A percentile compares a stretch with the other conserved stretches of the same genome.
phyloP scores from a whole-genome alignment of 1,284 basidiomycete genomes.

The Crucibulum cyathiforme region DNA sequence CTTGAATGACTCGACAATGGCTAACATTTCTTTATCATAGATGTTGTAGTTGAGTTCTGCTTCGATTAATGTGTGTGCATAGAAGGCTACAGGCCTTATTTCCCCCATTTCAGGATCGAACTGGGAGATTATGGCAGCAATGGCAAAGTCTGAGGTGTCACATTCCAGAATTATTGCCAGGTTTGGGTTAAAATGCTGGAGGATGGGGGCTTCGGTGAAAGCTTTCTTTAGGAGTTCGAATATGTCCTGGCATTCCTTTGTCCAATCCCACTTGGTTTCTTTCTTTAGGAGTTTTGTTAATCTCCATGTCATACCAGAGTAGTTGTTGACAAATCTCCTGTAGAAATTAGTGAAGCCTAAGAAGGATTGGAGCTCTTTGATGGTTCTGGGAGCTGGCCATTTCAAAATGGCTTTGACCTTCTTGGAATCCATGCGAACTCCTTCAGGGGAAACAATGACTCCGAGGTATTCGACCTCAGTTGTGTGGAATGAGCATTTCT shows the following conservation, averaged over 20 bases:
- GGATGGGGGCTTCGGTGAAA: not conserved
- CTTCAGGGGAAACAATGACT: not conserved
- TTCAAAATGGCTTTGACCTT: not conserved
- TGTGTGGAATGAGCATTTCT: not conserved
- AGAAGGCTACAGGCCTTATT: slow-evolving; percentile 10
- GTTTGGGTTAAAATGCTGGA: not conserved
- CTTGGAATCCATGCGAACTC: not conserved
- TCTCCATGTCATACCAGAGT: not conserved
- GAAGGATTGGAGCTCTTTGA: not conserved
- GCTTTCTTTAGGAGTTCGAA: not conserved
- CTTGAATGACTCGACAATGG: slow-evolving; percentile 27
- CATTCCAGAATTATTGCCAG: slow-evolving; percentile 4
- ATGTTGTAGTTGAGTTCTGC: slow-evolving; percentile 17
- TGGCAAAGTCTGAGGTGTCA: slow-evolving; percentile 6
- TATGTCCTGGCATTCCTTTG: not conserved
- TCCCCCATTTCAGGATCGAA: not conserved
- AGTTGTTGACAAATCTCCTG: not conserved
- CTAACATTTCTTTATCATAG: slow-evolving; percentile 24
- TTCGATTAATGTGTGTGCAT: slow-evolving; percentile 1
- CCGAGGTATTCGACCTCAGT: not conserved
- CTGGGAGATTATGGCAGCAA: slow-evolving; percentile 6
- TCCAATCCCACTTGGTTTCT: not conserved
- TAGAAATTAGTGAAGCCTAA: slow-evolving; percentile 14
- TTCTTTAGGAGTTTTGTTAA: not conserved
- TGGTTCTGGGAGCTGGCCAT: not conserved